phyloP scores from a whole-genome alignment of 768 basidiomycete species.

The Rhodosporidiobolus sp. region DNA sequence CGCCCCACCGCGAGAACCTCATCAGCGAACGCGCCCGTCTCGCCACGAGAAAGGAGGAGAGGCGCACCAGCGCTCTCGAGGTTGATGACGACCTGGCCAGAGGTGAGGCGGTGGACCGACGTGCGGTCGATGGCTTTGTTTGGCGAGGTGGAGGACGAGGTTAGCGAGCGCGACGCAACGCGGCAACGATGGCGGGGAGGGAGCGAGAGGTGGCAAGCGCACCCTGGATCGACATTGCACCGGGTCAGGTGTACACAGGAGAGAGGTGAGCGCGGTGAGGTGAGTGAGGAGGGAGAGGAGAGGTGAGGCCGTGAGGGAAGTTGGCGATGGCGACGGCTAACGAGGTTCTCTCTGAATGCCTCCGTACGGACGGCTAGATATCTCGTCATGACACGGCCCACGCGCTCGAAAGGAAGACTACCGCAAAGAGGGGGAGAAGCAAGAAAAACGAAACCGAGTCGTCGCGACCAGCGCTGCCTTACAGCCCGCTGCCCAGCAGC shows the following conservation, averaged over 20 bases:
- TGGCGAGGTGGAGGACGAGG: not conserved
- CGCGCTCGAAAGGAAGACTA: too few species aligned
- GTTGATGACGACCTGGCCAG: slow-evolving; percentile 92
- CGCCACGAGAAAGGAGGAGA: too few species aligned
- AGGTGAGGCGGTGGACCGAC: slow-evolving; percentile 75
- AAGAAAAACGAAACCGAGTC: too few species aligned
- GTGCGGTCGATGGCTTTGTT: slow-evolving; percentile 43
- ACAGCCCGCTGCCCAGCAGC: too few species aligned
- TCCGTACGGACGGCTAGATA: too few species aligned
- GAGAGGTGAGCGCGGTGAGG: not conserved
- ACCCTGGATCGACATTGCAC: slow-evolving; percentile 23
- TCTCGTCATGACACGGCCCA: too few species aligned
- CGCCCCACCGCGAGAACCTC: not conserved
- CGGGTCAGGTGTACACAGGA: not conserved
- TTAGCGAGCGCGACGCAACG: not conserved
- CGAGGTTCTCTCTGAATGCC: too few species aligned
- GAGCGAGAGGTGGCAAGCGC: not conserved
- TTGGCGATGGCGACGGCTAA: too few species aligned
- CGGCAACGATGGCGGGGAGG: not conserved
- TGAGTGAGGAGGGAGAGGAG: not conserved
- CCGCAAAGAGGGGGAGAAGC: too few species aligned
- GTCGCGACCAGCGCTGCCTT: too few species aligned
- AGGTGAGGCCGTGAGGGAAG: not conserved
- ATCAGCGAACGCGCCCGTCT: not conserved
- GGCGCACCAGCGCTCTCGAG: slow-evolving; percentile 66